phyloP scores from a whole-genome alignment of 495 filamentous ascomycete genomes.

The Trichoderma erinaceum region DNA sequence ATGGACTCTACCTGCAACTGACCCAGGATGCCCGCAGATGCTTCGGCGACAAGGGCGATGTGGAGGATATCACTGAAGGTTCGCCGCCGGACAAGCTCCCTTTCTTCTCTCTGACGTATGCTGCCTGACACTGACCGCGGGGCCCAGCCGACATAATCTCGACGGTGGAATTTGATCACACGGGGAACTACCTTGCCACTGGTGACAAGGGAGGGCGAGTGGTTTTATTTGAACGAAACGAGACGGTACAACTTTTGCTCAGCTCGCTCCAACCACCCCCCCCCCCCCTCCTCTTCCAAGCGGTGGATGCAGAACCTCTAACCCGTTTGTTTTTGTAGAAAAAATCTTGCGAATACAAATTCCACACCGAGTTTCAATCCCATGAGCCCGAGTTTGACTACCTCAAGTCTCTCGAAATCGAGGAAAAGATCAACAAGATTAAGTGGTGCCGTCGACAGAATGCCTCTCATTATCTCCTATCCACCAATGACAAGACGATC shows the following conservation, averaged over 20 bases:
- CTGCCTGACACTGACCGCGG: conserved; percentile 10
- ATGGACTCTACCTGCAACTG: conserved; percentile 17
- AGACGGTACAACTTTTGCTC: conserved; percentile 63
- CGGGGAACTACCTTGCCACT: conserved; percentile 94
- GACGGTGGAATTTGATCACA: conserved; percentile 98
- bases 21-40: conserved; percentile 53
- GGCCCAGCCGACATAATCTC: conserved; percentile 95
- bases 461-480: conserved; percentile 95
- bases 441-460: conserved; percentile 99
- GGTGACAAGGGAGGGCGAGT: conserved; percentile 97
- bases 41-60: conserved; percentile 99
- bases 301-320: conserved; percentile 20
- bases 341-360: conserved; percentile 99
- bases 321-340: conserved; percentile 54
- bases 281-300: no score
- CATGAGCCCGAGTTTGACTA: conserved; percentile 99
- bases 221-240: conserved; percentile 94
- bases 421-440: conserved; percentile 99
- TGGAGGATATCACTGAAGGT: conserved; percentile 99
- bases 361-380: conserved; percentile 99
- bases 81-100: conserved; percentile 10
- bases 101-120: conserved; percentile 1
- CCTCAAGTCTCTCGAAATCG: conserved; percentile 96
- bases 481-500: conserved; percentile 99
- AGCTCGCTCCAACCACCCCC: not conserved